Conservation (phyloP, 352 stramenopile species). For the Globisporangium cederbergense region DNA sequence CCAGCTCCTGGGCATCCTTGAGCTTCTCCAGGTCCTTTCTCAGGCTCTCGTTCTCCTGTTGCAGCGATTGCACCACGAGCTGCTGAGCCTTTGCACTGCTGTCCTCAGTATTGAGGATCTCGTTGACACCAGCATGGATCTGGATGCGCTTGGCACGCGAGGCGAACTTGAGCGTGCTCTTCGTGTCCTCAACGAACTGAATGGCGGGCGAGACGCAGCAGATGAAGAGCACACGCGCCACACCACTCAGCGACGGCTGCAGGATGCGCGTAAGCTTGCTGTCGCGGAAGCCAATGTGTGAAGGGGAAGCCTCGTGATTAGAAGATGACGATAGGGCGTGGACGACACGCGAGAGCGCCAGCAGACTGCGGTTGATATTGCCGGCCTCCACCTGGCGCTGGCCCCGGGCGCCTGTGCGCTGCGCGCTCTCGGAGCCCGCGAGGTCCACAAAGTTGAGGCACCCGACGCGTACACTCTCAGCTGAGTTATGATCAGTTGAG, state of each 20-base stretch:
- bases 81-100: not conserved
- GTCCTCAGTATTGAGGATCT: constrained; percentile 19
- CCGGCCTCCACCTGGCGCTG: constrained; percentile 14
- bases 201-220: constrained; percentile 15
- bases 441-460: constrained; percentile 27
- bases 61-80: constrained; percentile 25
- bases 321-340: constrained; percentile 1
- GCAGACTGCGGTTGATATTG: constrained; percentile 5
- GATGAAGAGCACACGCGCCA: constrained; percentile 14
- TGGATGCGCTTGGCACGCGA: constrained; percentile 14
- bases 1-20: constrained; percentile 29
- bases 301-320: not conserved
- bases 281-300: constrained; percentile 22
- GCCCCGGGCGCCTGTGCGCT: constrained; percentile 11
- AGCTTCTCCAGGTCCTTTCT: constrained; percentile 35
- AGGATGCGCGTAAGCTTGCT: constrained; percentile 26
- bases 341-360: constrained; percentile 8
- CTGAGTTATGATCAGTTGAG: not conserved
- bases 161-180: constrained; percentile 16
- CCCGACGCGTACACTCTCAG: constrained; percentile 28
- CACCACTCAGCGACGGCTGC: constrained; percentile 19
- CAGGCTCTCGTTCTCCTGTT: constrained; percentile 43
- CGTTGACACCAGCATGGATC: constrained; percentile 33
- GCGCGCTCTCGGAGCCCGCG: constrained; percentile 22
- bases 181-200: constrained; percentile 13